These are phyloP conservation scores for Chionographis japonica DNA, from an alignment of 106 monocot species.

Conservation along the genomic window DNA sequence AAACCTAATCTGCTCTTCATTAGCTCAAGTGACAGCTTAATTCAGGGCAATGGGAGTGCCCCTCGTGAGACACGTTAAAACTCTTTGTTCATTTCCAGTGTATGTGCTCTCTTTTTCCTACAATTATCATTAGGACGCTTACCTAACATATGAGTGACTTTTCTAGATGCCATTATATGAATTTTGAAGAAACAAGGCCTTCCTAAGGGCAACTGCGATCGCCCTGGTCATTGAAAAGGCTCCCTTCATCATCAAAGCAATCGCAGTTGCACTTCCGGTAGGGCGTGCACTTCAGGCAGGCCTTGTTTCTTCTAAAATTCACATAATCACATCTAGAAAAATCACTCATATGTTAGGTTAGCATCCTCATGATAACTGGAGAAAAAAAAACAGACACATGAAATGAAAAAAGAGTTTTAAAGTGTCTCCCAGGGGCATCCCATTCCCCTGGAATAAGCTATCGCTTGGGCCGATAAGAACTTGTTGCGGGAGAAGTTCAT, in stretches of 20 bases:
- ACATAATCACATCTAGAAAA: conserved; percentile 45
- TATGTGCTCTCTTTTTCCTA: background rate
- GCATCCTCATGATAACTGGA: background rate
- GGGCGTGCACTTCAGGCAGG: conserved; percentile 60
- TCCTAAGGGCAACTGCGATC: conserved; percentile 46
- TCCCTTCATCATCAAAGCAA: background rate
- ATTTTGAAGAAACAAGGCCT: conserved; percentile 57
- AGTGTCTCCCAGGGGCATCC: conserved; percentile 52
- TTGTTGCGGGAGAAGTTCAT: conserved; percentile 70
- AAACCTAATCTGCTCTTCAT: conserved; percentile 1
- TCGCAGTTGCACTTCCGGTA: no score
- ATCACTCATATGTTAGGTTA: background rate
- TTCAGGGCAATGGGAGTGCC: conserved; percentile 75
- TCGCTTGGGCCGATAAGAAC: conserved; percentile 48
- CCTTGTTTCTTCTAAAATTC: conserved; percentile 57
- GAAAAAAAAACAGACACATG: background rate
- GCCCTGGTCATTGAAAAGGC: conserved; percentile 32
- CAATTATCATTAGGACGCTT: background rate
- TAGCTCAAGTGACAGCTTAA: conserved; percentile 39
- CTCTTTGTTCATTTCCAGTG: background rate
- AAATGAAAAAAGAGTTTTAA: background rate
- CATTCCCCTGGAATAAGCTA: conserved; percentile 59
- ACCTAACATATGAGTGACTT: background rate
- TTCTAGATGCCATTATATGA: conserved; percentile 51
- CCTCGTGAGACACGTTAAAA: conserved; percentile 13